A percentile compares a stretch with the other conserved stretches of the same genome.
Conservation (phyloP, 768 basidiomycete species). For the Cystobasidium tubakii region DNA sequence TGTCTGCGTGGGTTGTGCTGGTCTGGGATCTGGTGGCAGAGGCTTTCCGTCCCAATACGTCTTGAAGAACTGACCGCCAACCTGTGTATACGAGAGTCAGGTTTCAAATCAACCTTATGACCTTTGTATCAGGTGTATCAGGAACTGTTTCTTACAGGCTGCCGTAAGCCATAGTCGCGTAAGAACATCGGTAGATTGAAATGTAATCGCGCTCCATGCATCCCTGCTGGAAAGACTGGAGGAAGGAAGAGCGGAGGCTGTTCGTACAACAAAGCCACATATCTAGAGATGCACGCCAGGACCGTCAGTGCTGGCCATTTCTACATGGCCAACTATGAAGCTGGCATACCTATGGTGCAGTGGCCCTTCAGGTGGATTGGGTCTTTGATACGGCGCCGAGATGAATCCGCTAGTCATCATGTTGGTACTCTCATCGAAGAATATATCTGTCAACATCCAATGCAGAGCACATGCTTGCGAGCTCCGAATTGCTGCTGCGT, state of each 20-base stretch:
- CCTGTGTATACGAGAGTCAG: background rate
- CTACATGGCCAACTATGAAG: background rate
- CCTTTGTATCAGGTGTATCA: too few relatives aligned
- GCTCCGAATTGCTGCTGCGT: slow-evolving; percentile 14
- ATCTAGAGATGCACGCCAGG: background rate
- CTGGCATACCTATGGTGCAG: slow-evolving; percentile 22
- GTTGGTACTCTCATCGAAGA: slow-evolving; percentile 10
- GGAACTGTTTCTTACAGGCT: background rate
- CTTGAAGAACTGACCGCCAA: slow-evolving; percentile 33
- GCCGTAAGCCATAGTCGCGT: slow-evolving; percentile 27
- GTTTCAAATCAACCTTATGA: too few relatives aligned
- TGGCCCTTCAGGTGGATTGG: slow-evolving; percentile 32
- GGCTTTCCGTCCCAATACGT: slow-evolving; percentile 6
- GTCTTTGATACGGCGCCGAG: slow-evolving; percentile 9
- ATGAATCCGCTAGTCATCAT: slow-evolving; percentile 25
- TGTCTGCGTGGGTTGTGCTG: background rate
- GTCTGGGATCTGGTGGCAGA: background rate
- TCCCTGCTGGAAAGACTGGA: slow-evolving; percentile 6
- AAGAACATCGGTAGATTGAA: slow-evolving; percentile 29
- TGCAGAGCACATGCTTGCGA: slow-evolving; percentile 10
- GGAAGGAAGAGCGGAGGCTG: slow-evolving; percentile 33
- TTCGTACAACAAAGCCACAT: slow-evolving; percentile 23
- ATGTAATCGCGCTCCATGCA: slow-evolving; percentile 20
- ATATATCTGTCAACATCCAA: slow-evolving; percentile 34
- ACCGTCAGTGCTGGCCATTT: background rate